Base-by-base conservation (phyloP, 2,329 filamentous ascomycete species). In the Pyrenophora teres region DNA sequence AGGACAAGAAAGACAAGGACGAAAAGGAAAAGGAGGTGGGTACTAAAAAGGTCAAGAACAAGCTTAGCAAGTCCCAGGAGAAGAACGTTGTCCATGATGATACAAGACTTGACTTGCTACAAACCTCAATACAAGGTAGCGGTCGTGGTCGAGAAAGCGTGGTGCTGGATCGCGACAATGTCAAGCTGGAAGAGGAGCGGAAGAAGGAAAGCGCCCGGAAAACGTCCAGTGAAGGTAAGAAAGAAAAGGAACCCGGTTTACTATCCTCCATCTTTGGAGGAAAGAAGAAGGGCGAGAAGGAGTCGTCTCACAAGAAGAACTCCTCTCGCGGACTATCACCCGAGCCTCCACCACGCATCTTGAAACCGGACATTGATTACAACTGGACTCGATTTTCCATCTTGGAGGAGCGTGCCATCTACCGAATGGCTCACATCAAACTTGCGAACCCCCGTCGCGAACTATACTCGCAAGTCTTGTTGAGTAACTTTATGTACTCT, bases 401-500 rank as follows among this genome's bases (percentile, higher is more conserved):
- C 46, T 80, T 97, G 47, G 93, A 97, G 74, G 94, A 99, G 77
- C 84, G 94, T 52, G 94, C 94, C 16, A 99, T 99, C 53, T 99
- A 99, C 75, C 86, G 94, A 55, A 96, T 99, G 90, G 94, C 94
- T 15, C 94, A 99, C 72, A 95, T 97, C 77, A 99, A 99, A 75
- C 84, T 99, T 55, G 94, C 94, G n/a, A 97, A 99, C 70, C 94
- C 94, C 32, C 87, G 93, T 38, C 87, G 94, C 49, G 89, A 93
- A 35, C 78, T 99, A 44, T 88, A 96, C 69, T 97, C 93, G 54
- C 94, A 99, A 74, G 94, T 99, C 18, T 80, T 99, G 52, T 83
- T 99, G 62, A 97, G 92, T 76, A 99, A 99, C 74, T 99, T 99
- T 76, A 99, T 99, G 94, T 99, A 99, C 77, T 94, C 92, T 50